Percentiles rank a stretch among this genome's conserved stretches.
Conservation (phyloP, 768 basidiomycete species). For the Candolleomyces aberdarensis region DNA sequence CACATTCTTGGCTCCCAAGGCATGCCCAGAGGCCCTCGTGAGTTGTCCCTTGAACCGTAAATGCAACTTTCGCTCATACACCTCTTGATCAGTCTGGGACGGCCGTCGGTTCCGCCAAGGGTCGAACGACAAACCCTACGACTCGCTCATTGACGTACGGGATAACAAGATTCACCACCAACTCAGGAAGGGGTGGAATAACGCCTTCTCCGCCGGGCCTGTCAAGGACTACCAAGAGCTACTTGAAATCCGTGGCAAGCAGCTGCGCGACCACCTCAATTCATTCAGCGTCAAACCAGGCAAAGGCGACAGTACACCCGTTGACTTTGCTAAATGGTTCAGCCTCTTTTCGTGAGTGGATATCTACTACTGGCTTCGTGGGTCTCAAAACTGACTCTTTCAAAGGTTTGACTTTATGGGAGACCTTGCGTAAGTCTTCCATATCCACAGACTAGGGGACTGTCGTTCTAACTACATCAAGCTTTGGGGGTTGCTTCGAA, state of each 20-base stretch:
- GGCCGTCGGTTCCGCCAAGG: conserved; percentile 32
- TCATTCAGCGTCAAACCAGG: conserved; percentile 30
- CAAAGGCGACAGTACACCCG: no score
- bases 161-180: no score
- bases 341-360: no score
- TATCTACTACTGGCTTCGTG: conserved; percentile 3
- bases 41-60: conserved; percentile 11
- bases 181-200: conserved; percentile 37
- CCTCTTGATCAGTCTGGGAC: conserved; percentile 35
- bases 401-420: no score
- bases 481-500: conserved; percentile 21
- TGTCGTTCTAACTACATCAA: conserved; percentile 21
- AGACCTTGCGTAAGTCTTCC: no score
- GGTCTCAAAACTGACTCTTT: no score
- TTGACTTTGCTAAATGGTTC: no score
- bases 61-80: background rate
- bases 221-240: conserved; percentile 29
- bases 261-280: conserved; percentile 28
- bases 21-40: conserved; percentile 53
- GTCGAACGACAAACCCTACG: background rate
- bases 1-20: conserved; percentile 44
- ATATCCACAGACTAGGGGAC: no score
- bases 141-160: no score
- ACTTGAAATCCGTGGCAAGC: conserved; percentile 23
- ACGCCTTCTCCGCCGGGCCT: conserved; percentile 34